Conservation (phyloP, 148 eudicot genomes). For the Spergularia bocconei region DNA sequence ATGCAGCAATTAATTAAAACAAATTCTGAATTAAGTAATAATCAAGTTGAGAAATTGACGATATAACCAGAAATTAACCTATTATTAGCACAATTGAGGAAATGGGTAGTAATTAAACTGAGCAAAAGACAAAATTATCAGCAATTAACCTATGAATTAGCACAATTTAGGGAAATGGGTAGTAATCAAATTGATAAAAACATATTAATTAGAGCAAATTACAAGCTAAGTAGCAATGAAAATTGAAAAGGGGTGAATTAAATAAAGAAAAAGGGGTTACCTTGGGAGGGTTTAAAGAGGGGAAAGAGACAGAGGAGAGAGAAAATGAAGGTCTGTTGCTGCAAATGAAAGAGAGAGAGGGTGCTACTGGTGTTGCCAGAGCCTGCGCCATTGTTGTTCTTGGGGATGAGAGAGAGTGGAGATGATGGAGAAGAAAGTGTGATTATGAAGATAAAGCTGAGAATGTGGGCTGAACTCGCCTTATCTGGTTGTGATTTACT, state of each 20-base stretch:
- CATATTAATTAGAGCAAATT: neutral
- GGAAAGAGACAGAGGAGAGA: slow-evolving; percentile 31
- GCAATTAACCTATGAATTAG: neutral
- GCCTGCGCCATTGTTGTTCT: slow-evolving; percentile 47
- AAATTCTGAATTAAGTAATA: neutral
- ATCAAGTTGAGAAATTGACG: neutral
- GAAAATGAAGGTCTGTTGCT: slow-evolving; percentile 30
- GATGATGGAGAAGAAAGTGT: neutral
- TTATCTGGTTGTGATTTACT: neutral
- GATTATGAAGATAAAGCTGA: neutral
- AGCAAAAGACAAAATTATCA: neutral
- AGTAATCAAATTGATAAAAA: no score
- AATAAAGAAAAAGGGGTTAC: slow-evolving; percentile 18
- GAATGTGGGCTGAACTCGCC: neutral
- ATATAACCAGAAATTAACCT: no score
- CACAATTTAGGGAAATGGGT: no score
- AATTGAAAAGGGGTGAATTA: neutral
- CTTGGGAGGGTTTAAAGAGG: slow-evolving; percentile 40
- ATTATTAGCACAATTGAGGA: no score
- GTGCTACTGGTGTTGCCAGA: slow-evolving; percentile 44
- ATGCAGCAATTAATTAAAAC: no score
- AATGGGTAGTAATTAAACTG: no score
- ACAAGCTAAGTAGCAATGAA: neutral
- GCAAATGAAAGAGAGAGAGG: slow-evolving; percentile 48
- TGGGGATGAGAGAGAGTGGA: slow-evolving; percentile 1